Base-by-base conservation (phyloP, 352 stramenopile genomes). In the Pythium periplocum region DNA sequence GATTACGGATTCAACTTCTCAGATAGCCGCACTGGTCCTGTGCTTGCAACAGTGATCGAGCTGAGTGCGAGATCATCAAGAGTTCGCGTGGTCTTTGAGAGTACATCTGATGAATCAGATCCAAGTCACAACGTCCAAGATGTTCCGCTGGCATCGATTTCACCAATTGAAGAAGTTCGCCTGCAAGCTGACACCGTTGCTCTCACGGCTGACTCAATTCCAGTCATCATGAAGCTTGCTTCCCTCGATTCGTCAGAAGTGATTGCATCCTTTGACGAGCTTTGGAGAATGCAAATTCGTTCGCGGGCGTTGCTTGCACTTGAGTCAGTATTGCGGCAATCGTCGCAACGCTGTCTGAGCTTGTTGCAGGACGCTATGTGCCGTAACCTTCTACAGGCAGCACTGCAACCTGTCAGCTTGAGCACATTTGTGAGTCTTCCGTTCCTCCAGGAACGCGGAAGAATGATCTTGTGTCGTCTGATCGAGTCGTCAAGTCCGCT, bases 231-330 rank as follows among this genome's bases (percentile, higher is more conserved):
- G 2, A 78, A 92, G 47, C 76, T 95, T 1, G 78, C 78, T 0
- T 92, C 80, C 0, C 60, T 95, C 1, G 78, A 91, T 32, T 74
- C 90, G 12, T 84, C 73, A 1, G 83, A 70, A 37, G 64, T 87
- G 3, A 66, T 90, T 46, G 66, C 66, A 2, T 69, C 75, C 2
- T 90, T 89, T 61, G 83, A 93, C 41, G 82, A 83, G 44, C 61
- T 95, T 32, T 93, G 83, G 80, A 71, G 76, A 37, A 73, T 91
- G 48, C 85, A 95, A 61, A 90, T 95, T 26, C 79, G 82, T n/a
- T 95, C 85, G 7, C 75, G 85, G 31, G 83, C 85, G 7, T 47
- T 95, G 4, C 55, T 95, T 9, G 83, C 85, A 30, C 68, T 95
- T 1, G 79, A 93, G 60, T 77, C 81, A 30, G 78, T 95, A 11